Evolutionary conservation across 305 asterid species (phyloP).

Genomic region (Fraxinus nigra): DNA sequence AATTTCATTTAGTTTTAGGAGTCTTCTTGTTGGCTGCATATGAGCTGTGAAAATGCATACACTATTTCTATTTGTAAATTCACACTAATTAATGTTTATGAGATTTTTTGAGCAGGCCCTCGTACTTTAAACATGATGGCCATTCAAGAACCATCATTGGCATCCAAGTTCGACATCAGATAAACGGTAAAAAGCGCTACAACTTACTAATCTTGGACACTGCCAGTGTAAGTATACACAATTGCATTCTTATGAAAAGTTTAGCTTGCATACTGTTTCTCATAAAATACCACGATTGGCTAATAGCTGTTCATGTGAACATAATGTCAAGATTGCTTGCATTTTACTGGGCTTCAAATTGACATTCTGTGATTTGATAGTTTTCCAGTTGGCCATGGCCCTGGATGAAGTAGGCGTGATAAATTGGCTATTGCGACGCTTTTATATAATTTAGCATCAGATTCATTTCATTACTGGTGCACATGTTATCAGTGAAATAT

Average conservation of each 20-base stretch:
- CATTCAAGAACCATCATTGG: conserved; percentile 93
- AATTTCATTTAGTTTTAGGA: conserved; percentile 12
- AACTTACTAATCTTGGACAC: conserved; percentile 78
- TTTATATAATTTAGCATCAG: background rate
- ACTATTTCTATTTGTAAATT: background rate
- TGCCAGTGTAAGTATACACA: conserved; percentile 54
- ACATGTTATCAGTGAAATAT: background rate
- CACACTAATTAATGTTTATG: conserved; percentile 18
- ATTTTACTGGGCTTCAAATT: background rate
- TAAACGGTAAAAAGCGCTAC: conserved; percentile 51
- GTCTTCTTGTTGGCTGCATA: background rate
- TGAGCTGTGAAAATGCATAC: background rate
- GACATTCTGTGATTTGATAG: background rate
- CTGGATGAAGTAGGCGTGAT: conserved; percentile 4
- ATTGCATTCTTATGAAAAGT: conserved; percentile 18
- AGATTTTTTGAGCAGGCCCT: conserved; percentile 53
- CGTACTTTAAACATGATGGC: conserved; percentile 91
- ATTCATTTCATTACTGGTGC: background rate
- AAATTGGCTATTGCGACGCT: background rate
- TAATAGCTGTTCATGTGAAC: background rate
- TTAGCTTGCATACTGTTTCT: conserved; percentile 4
- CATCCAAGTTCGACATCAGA: conserved; percentile 63
- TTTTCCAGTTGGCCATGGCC: background rate
- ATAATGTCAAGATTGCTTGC: background rate
- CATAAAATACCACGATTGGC: background rate